Evolutionary conservation across 768 basidiomycete genomes (phyloP).

Genomic region (Podaxis mareebaensis): DNA sequence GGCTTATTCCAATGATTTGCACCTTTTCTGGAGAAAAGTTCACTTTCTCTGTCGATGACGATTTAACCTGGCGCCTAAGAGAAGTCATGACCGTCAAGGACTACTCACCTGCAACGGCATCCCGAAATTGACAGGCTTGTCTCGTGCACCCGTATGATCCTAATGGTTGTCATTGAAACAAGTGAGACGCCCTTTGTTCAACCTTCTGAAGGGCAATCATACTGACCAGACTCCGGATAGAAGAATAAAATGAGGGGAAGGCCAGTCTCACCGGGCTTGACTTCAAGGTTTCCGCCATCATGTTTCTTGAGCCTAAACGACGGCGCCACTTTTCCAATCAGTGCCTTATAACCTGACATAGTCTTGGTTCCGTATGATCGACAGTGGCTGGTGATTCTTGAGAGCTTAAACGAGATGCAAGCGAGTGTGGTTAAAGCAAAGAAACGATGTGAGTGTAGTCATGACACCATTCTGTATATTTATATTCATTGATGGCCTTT

Average conservation of each 20-base stretch:
- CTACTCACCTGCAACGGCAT: slow-evolving; percentile 65
- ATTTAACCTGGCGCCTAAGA: no score
- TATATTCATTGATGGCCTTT: not conserved
- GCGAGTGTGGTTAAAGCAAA: not conserved
- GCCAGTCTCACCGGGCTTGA: slow-evolving; percentile 57
- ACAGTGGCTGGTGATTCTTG: not conserved
- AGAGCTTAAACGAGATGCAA: not conserved
- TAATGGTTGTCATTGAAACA: slow-evolving; percentile 21
- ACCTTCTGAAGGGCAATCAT: not conserved
- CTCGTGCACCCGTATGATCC: slow-evolving; percentile 79
- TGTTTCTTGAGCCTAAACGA: slow-evolving; percentile 63
- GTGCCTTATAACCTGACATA: slow-evolving; percentile 22
- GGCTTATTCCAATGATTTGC: slow-evolving; percentile 71
- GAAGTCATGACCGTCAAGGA: not conserved
- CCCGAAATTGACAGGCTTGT: slow-evolving; percentile 81
- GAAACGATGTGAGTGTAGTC: not conserved
- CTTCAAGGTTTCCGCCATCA: slow-evolving; percentile 58
- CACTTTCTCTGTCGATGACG: slow-evolving; percentile 49
- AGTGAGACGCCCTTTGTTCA: no score
- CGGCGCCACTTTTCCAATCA: slow-evolving; percentile 66
- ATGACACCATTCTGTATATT: slow-evolving; percentile 4
- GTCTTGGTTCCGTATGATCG: not conserved
- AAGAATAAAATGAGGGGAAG: slow-evolving; percentile 77
- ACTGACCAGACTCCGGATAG: slow-evolving; percentile 68
- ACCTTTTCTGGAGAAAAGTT: slow-evolving; percentile 65